Evolutionary conservation across 208 protist genomes (phyloP).

Genomic region (Vickermania spadyakhi): DNA sequence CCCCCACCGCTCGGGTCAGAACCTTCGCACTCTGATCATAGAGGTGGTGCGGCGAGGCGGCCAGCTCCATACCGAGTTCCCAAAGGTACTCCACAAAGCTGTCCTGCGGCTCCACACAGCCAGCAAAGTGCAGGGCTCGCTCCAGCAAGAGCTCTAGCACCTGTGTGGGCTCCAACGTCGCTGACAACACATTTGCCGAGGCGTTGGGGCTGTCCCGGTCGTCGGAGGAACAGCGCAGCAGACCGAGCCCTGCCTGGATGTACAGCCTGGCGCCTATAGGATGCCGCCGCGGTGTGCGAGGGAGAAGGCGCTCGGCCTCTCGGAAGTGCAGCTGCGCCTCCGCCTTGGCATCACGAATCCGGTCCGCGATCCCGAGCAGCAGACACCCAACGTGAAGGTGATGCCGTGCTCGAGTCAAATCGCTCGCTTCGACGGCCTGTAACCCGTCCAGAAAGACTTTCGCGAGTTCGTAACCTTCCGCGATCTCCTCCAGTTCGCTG

Average conservation of each 20-base stretch:
- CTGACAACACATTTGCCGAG: conserved; percentile 3
- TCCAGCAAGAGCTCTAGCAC: conserved; percentile 20
- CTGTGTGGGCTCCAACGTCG: too few species aligned
- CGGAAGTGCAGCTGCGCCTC: conserved; percentile 42
- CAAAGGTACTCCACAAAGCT: conserved; percentile 67
- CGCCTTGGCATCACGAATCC: conserved; percentile 13
- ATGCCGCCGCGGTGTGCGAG: conserved; percentile 19
- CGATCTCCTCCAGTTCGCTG: not conserved
- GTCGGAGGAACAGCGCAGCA: conserved; percentile 40
- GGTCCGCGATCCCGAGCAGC: conserved; percentile 17
- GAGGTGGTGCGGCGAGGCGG: conserved; percentile 19
- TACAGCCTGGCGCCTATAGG: conserved; percentile 41
- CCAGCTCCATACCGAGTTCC: conserved; percentile 71
- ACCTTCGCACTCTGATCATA: conserved; percentile 23
- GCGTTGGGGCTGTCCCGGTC: not conserved
- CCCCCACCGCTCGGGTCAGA: conserved; percentile 24
- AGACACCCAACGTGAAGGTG: conserved; percentile 23
- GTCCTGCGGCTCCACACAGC: conserved; percentile 27
- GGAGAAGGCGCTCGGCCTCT: conserved; percentile 28
- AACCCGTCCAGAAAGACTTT: conserved; percentile 82
- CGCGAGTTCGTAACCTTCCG: conserved; percentile 21
- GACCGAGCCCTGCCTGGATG: conserved; percentile 43
- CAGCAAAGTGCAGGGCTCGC: conserved; percentile 42
- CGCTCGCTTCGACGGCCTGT: conserved; percentile 48
- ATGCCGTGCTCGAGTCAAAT: conserved; percentile 7